Base-by-base conservation (phyloP, 108 stramenopile species). In the Tribonema minus region DNA sequence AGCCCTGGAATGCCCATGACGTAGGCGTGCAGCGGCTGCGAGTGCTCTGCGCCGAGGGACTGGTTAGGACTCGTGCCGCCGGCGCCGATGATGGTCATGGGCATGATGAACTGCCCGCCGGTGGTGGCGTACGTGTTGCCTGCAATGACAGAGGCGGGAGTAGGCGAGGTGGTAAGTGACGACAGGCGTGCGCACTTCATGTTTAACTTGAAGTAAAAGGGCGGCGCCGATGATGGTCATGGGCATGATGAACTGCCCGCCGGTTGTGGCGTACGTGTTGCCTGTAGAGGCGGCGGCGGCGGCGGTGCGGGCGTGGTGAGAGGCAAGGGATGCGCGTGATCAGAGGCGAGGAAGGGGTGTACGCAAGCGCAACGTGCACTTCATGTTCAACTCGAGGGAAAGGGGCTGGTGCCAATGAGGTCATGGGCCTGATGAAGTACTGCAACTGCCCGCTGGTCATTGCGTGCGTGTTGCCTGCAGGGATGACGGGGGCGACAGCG, bases 1-100 rank as follows among this genome's bases (percentile, higher is more conserved):
- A 97, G 77, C 67, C 96, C 96, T n/a, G 96, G 96, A 84, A 97
- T 97, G 31, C 94, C 94, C 96, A 97, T 97, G 25, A 97, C 96
- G 82, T 97, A 97, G 28, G 96, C 96, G 78, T 97, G 96, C 89
- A 97, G 93, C 32, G 96, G 96, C 86, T 97, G 94, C 71, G 92
- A 93, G 90, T 97, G 96, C 82, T 97, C 96, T 23, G 96, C 96
- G 63, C 96, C 96, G 61, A 97, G 88, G 27, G 95, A 88, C 85
- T 97, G 96, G 88, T 97, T 96, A 64, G 96, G 96, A 58, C 95
- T 95, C 35, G 96, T 97, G 37, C 96, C 96, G 64, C 95, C 96
- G 58, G 95, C 96, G 67, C 96, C 96, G 71, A 97, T 93, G 76
- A 97, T 96, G 62, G 96, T 97, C 93, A 97, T 90, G 81, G 96